Conservation (phyloP, 305 asterid genomes). For the Solanum hybrid region DNA sequence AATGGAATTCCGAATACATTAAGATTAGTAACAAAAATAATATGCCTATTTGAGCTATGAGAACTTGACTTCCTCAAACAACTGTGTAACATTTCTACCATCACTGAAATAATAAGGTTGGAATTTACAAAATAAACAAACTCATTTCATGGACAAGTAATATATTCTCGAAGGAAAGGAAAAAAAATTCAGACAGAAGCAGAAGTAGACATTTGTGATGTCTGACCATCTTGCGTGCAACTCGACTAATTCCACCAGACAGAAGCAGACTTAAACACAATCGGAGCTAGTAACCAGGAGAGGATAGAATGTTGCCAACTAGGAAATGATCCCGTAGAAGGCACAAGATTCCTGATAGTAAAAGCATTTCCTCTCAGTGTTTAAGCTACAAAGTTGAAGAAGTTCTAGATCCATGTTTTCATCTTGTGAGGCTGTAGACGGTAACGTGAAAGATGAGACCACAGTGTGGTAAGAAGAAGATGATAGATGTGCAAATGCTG, state of each 20-base stretch:
- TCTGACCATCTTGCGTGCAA: not conserved
- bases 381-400: conserved; percentile 19
- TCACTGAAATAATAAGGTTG: not conserved
- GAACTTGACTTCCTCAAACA: not conserved
- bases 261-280: not conserved
- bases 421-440: conserved; percentile 41
- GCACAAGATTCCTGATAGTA: not conserved
- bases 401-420: conserved; percentile 13
- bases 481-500: conserved; percentile 72
- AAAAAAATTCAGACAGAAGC: not conserved
- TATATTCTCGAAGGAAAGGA: not conserved
- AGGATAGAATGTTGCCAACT: too few species aligned
- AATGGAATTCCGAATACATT: not conserved
- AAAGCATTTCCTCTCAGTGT: not conserved
- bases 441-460: conserved; percentile 40
- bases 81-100: not conserved
- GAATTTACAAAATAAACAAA: not conserved
- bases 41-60: not conserved
- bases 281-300: not conserved
- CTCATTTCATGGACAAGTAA: not conserved
- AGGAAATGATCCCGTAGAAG: not conserved
- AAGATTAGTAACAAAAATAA: not conserved
- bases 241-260: not conserved
- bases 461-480: conserved; percentile 74
- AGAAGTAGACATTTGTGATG: not conserved